Conservation (phyloP, 768 basidiomycete genomes). For the Mrakia gelida region DNA sequence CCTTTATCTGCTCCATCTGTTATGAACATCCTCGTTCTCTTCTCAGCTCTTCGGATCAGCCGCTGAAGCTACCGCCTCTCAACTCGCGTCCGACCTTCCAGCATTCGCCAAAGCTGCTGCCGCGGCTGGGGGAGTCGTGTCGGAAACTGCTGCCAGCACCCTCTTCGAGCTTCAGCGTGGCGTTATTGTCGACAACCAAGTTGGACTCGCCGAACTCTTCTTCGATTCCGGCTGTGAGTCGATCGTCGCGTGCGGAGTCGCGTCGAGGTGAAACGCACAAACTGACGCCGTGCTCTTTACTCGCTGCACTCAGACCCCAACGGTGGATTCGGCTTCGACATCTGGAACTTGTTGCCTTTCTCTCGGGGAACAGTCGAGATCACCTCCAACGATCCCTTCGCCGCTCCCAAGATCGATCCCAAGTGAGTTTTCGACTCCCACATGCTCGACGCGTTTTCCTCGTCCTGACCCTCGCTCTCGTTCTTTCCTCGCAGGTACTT, state of each 20-base stretch:
- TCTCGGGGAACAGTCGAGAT: slow-evolving; percentile 54
- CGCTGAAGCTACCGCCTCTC: neutral
- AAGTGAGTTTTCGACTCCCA: neutral
- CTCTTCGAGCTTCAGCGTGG: slow-evolving; percentile 14
- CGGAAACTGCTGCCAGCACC: neutral
- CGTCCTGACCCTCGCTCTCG: neutral
- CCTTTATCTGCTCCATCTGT: too few relatives aligned
- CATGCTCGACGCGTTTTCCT: neutral
- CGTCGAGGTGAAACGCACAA: neutral
- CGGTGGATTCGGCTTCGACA: slow-evolving; percentile 48
- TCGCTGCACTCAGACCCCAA: neutral
- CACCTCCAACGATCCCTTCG: slow-evolving; percentile 57
- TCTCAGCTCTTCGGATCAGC: slow-evolving; percentile 14
- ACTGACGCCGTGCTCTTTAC: neutral
- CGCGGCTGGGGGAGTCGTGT: slow-evolving; percentile 17
- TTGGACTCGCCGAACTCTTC: slow-evolving; percentile 60
- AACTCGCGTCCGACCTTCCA: neutral
- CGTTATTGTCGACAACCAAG: slow-evolving; percentile 40
- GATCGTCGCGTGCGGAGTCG: neutral
- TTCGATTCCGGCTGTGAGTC: slow-evolving; percentile 39
- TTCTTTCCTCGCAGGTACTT: slow-evolving; percentile 51
- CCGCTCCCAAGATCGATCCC: slow-evolving; percentile 60
- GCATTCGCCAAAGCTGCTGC: slow-evolving; percentile 6
- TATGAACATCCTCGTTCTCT: too few relatives aligned
- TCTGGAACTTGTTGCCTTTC: slow-evolving; percentile 58